phyloP scores from a whole-genome alignment of 2,329 filamentous ascomycete genomes.

The Hymenoscyphus linearis region DNA sequence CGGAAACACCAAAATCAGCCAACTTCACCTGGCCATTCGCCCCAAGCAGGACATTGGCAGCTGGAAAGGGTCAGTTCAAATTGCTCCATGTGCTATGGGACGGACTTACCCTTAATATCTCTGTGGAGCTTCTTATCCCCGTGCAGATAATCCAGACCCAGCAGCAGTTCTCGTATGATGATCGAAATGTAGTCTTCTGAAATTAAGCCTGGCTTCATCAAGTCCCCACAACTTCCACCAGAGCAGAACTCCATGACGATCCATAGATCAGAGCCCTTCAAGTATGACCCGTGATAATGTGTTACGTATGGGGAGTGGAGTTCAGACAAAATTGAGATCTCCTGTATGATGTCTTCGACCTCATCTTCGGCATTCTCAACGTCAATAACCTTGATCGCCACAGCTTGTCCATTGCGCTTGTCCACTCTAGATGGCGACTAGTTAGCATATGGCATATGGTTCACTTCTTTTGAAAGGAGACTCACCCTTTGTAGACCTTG shows the following conservation, averaged over 20 bases:
- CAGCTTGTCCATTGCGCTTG: slow-evolving; percentile 84
- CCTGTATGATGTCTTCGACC: slow-evolving; percentile 98
- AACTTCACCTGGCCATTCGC: slow-evolving; percentile 94
- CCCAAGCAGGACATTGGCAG: slow-evolving; percentile 86
- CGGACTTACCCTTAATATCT: slow-evolving; percentile 82
- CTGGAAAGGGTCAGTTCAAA: slow-evolving; percentile 39
- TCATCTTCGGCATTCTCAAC: slow-evolving; percentile 99
- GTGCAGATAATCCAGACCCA: slow-evolving; percentile 90
- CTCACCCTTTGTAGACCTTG: slow-evolving; percentile 95
- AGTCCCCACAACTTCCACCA: slow-evolving; percentile 89
- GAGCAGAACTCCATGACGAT: slow-evolving; percentile 99
- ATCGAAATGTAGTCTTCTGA: slow-evolving; percentile 96
- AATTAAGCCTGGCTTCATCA: slow-evolving; percentile 90
- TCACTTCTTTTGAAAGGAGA: slow-evolving; percentile 3
- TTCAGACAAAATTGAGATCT: slow-evolving; percentile 95
- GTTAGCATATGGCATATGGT: slow-evolving; percentile 3
- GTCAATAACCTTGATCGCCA: slow-evolving; percentile 98
- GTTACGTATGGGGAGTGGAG: slow-evolving; percentile 95
- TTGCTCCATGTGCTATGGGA: slow-evolving; percentile 4
- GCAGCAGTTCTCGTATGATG: slow-evolving; percentile 81
- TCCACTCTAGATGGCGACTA: slow-evolving; percentile 62
- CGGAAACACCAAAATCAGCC: slow-evolving; percentile 94
- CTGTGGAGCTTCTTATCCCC: slow-evolving; percentile 93
- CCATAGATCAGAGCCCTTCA: slow-evolving; percentile 95
- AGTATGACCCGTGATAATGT: slow-evolving; percentile 94